Base-by-base conservation (phyloP, 2,329 filamentous ascomycete species). In the Trichoderma hamatum region DNA sequence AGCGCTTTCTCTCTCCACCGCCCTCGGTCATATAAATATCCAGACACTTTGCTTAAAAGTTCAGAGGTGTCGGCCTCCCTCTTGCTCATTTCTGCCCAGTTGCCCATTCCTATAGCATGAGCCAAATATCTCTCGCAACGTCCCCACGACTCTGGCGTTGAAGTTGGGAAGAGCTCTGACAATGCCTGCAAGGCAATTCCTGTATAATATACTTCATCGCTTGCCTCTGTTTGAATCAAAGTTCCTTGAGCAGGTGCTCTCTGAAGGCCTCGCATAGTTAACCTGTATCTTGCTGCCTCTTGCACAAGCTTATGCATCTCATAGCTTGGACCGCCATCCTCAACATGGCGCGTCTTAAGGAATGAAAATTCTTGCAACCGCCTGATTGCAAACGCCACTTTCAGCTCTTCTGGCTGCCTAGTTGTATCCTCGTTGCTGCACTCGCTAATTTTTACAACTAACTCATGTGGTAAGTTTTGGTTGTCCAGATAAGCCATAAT, bases 291-390 rank as follows among this genome's bases (percentile, higher is more conserved):
- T 56, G 54, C 54, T 28, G 54, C 54, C 30, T 56, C 54, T 34
- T 56, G 54, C 11, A 56, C 54, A 36, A 56, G 54, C 54, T 56
- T 56, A 59, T 79, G 76, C 70, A 79, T 74, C 65, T 79, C 74
- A 64, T 77, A 79, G 13, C 32, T 72, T 10, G 49, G 34, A 0
- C 51, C 49, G 4, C 67, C 43, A 1, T 69, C 52, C 16, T 63
- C 65, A 19, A 52, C 24, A 19, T 11, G 56, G 6, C 67, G 71
- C 26, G 69, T 52, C 32, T 66, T 70, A 1, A 81, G 61, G 60
- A 81, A 80, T 0, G 78, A 80, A 46, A 79, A 79, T 28, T 80
- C 74, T 36, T 72, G 70, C 0, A 81, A 76, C 11, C 74, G 76
- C 6, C 69, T 67, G 13, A 76, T 63, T 1, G 76, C 75, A 51